Evolutionary conservation across 345 rosid species (phyloP).

Genomic region (Limnanthes douglasii): DNA sequence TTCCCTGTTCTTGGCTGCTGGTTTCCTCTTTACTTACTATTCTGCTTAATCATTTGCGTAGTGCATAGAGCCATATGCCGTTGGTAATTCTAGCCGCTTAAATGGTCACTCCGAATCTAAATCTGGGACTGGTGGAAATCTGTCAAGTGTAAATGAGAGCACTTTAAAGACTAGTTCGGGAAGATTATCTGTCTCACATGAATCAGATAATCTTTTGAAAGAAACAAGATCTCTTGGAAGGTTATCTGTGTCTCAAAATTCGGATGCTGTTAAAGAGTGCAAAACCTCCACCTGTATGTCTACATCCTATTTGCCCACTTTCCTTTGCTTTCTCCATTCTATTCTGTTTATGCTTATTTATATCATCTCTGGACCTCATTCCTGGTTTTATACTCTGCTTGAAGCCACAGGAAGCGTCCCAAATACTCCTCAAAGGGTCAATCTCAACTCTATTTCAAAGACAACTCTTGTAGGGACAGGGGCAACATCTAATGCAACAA

Average conservation of each 20-base stretch:
- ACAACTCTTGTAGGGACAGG: slow-evolving; percentile 21
- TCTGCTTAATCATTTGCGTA: slow-evolving; percentile 14
- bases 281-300: slow-evolving; percentile 44
- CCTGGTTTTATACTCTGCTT: slow-evolving; percentile 21
- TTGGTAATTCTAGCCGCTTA: slow-evolving; percentile 26
- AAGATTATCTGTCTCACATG: slow-evolving; percentile 36
- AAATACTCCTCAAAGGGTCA: slow-evolving; percentile 71
- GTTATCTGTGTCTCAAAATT: slow-evolving; percentile 70
- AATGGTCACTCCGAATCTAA: slow-evolving; percentile 53
- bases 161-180: slow-evolving; percentile 33
- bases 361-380: slow-evolving; percentile 12
- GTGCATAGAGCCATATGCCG: slow-evolving; percentile 65
- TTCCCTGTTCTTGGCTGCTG: slow-evolving; percentile 9
- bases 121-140: slow-evolving; percentile 38
- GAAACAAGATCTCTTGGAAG: slow-evolving; percentile 77
- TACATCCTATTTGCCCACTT: slow-evolving; percentile 2
- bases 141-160: slow-evolving; percentile 41
- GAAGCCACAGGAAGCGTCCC: slow-evolving; percentile 74
- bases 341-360: slow-evolving; percentile 1
- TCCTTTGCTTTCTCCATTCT: slow-evolving; percentile 3
- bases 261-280: slow-evolving; percentile 60
- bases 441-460: slow-evolving; percentile 26
- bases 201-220: slow-evolving; percentile 32
- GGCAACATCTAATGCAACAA: slow-evolving; percentile 28
- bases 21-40: slow-evolving; percentile 8